Evolutionary conservation across 768 basidiomycete species (phyloP), one percentile per base, ranked within the genome.

Genomic region (Suillus sp.): DNA sequence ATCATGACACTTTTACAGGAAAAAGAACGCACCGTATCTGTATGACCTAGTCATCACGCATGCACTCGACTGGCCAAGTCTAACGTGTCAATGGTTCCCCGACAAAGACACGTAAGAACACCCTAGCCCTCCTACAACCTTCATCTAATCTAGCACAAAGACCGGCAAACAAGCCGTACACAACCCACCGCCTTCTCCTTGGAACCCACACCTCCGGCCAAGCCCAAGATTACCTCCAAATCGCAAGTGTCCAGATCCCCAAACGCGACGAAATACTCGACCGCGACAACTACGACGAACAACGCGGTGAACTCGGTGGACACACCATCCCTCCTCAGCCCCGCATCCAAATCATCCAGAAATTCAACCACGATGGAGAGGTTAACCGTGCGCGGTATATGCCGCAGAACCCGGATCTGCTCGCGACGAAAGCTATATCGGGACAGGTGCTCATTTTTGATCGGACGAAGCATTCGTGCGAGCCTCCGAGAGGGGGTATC

Each of bases 21-120:
- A 95, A 83, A 95, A 95, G 80, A 96, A 96, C 78, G 94, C 96
- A 60, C 96, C 96, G 14, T 99, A 96, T 78, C 86, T 99, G 16
- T 99, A 99, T 76, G 97, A 99, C 77, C 83, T 96, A 27, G 93
- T 99, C 67, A 90, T 99, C 70, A 98, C 96, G 1, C 96, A 99
- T 74, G 96, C 96, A 37, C 83, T 99, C 57, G 95, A 97, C 77
- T 99, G 97, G 97, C 97, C 97, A 22, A 94, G 90, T 71, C 75
- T 99, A 71, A 99, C 97, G 5, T 95, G 93, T 75, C 97, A 99
- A 78, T 99, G 97, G 97, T 92, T 99, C 76, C 97, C 97, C 0
- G 97, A 99, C 81, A 90, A 88, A 76, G 93, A 98, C 78, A 86
- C 87, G 96, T 96, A 69, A 72, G 93, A 77, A 13, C 61, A 38